Evolutionary conservation across 345 rosid genomes (phyloP), one percentile per base, ranked within the genome.

Genomic region (Heritiera fomes): DNA sequence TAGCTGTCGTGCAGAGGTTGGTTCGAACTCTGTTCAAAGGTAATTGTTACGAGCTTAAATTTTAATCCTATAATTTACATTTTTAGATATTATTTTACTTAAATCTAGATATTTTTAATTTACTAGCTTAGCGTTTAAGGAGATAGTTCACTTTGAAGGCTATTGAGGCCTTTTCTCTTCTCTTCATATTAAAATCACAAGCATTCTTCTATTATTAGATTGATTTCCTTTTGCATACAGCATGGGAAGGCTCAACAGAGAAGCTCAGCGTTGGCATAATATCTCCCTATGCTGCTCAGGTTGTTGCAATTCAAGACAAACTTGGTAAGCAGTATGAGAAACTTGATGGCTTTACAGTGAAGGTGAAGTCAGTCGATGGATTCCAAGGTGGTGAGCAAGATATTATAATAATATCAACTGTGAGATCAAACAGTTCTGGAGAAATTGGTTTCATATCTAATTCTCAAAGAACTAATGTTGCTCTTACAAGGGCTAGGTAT

Each of bases 401-500:
- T 75, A 61, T 87, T 6, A 78, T 85, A 2, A 87, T 87, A 11
- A 12, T 87, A 41, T 87, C 89, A 5, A 83, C 88, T 12, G 90
- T 87, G n/a, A 87, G 90, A 65, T 83, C 84, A 18, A 85, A 85
- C 28, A 23, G 5, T 3, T 15, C 43, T 0, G 85, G 86, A 58
- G 40, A 63, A 15, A 76, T 85, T 71, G 88, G 85, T 3, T 87
- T 87, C 63, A 15, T 87, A 28, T 69, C 84, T 3, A 65, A 73
- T 70, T 15, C 38, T 20, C 80, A 83, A 38, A 82, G 88, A 47
- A 34, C 79, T 20, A 87, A 87, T 73, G 88, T 85, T 20, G 86
- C 90, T 61, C 83, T 83, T n/a, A 87, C 90, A 18, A 73, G 87
- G 66, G 90, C 88, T 4, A 85, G 90, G 90, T 87, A 80, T 56